Evolutionary conservation across 176 grass and related monocot genomes (phyloP).

Genomic region (Otatea glauca): DNA sequence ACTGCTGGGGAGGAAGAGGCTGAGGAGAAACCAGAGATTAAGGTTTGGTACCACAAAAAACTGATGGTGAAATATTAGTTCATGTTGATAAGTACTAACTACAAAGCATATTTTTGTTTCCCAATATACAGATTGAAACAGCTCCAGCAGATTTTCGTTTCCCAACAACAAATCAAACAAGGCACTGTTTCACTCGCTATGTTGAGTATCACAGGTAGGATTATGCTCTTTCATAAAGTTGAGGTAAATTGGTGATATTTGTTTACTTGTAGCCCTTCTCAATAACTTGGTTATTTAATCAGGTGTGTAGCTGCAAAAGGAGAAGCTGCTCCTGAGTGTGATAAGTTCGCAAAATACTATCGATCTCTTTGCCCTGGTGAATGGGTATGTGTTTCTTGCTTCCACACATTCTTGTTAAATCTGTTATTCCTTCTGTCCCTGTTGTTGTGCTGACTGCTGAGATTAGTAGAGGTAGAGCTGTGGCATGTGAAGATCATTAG

Average conservation of each 20-base stretch:
- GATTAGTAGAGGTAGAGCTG: neutral
- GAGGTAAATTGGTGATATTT: neutral
- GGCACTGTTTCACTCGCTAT: constrained; percentile 89
- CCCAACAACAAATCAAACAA: constrained; percentile 89
- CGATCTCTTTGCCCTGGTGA: constrained; percentile 81
- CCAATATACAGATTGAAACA: constrained; percentile 69
- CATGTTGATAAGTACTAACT: constrained; percentile 1
- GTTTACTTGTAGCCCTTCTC: constrained; percentile 2
- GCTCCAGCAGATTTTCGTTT: constrained; percentile 95
- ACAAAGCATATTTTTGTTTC: constrained; percentile 16
- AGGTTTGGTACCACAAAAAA: constrained; percentile 51
- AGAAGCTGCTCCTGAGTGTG: constrained; percentile 70
- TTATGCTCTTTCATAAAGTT: neutral
- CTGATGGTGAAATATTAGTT: neutral
- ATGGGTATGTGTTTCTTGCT: constrained; percentile 69
- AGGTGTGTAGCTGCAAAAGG: constrained; percentile 77
- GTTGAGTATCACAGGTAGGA: constrained; percentile 83
- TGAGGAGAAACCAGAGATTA: constrained; percentile 68
- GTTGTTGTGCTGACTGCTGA: neutral
- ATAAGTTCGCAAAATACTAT: constrained; percentile 87
- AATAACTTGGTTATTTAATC: constrained; percentile 25
- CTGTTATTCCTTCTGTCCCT: neutral
- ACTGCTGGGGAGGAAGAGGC: constrained; percentile 51
- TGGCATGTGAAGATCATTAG: neutral
- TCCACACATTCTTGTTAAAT: neutral